phyloP scores from a whole-genome alignment of 2,329 filamentous ascomycete genomes.

The Lasiodiplodia gonubiensis region DNA sequence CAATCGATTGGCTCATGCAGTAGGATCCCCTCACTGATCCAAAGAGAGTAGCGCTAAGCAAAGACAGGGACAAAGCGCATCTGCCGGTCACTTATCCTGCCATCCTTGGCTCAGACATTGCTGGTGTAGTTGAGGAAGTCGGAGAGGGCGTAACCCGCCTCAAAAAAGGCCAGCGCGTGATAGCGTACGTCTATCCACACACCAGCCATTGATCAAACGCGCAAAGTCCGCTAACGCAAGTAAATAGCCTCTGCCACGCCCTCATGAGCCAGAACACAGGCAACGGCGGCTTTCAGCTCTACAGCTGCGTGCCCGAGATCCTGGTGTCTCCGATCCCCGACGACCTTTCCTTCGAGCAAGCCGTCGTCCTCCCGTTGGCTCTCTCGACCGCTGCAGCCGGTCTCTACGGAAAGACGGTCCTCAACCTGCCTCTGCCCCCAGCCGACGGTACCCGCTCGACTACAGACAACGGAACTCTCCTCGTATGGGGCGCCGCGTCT shows the following conservation, averaged over 20 bases:
- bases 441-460: conserved; percentile 32
- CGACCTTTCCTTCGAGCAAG: conserved; percentile 45
- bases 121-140: conserved; percentile 45
- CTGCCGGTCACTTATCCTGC: conserved; percentile 37
- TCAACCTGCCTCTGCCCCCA: conserved; percentile 47
- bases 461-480: conserved; percentile 40
- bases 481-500: conserved; percentile 46
- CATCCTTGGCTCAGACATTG: conserved; percentile 45
- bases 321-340: conserved; percentile 48
- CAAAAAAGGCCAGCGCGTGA: conserved; percentile 10
- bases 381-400: conserved; percentile 51
- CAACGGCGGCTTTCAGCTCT: conserved; percentile 42
- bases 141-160: conserved; percentile 33
- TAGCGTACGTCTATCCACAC: not conserved
- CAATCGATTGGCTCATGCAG: conserved; percentile 15
- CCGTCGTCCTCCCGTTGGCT: conserved; percentile 51
- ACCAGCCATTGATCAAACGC: not conserved
- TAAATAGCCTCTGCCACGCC: conserved; percentile 22
- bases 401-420: conserved; percentile 48
- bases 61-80: conserved; percentile 28
- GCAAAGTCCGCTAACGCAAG: not conserved
- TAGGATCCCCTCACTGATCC: not conserved
- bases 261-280: conserved; percentile 37
- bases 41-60: not conserved
- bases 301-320: conserved; percentile 40